Conservation (phyloP, 2,329 filamentous ascomycete species). For the Colletotrichum caudatum region DNA sequence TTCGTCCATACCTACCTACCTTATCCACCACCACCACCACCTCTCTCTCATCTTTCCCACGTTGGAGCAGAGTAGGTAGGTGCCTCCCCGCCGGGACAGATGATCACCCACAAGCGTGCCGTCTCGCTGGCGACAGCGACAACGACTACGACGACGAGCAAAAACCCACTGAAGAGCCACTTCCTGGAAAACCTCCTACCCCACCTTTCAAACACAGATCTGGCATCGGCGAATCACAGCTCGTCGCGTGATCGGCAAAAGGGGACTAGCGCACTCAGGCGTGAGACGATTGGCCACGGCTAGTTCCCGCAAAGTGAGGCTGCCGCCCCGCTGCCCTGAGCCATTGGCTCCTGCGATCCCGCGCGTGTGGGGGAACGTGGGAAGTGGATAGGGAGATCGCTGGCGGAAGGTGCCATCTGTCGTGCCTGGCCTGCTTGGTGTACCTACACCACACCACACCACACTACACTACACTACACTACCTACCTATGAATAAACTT, state of each 20-base stretch:
- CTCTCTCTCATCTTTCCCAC: neutral
- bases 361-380: constrained; percentile 5
- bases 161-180: neutral
- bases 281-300: constrained; percentile 35
- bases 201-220: constrained; percentile 4
- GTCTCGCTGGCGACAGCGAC: neutral
- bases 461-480: too few relatives aligned
- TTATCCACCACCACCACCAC: too few relatives aligned
- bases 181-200: neutral
- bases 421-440: neutral
- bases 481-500: too few relatives aligned
- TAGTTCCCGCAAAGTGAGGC: constrained; percentile 40
- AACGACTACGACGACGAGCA: neutral
- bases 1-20: too few relatives aligned
- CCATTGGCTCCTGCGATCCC: constrained; percentile 34
- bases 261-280: constrained; percentile 20
- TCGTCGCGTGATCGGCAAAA: neutral
- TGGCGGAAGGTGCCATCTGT: neutral
- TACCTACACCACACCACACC: too few relatives aligned
- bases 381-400: neutral
- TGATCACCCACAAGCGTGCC: neutral
- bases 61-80: neutral
- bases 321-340: constrained; percentile 27
- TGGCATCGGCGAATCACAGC: constrained; percentile 7
- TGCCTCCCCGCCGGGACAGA: constrained; percentile 3